Conservation (phyloP, 2,329 filamentous ascomycete genomes). For the Teratosphaeria pseudoeucalypti region DNA sequence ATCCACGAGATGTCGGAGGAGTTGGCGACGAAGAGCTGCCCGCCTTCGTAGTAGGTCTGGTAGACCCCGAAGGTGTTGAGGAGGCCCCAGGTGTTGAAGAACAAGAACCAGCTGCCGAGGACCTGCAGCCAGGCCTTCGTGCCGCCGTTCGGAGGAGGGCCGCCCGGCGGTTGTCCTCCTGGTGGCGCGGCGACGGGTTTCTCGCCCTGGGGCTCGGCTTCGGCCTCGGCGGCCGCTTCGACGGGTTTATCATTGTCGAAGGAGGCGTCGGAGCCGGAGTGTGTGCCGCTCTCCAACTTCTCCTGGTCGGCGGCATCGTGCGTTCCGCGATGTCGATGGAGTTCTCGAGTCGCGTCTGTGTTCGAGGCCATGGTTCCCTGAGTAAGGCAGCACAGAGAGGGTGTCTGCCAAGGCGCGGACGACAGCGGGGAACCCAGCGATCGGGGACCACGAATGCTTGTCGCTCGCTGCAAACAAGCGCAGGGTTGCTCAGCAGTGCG, state of each 20-base stretch:
- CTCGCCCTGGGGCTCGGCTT: neutral
- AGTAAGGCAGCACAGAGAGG: neutral
- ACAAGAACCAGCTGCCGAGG: constrained; percentile 34
- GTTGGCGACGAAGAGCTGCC: constrained; percentile 26
- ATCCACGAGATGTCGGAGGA: constrained; percentile 41
- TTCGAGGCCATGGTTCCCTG: neutral
- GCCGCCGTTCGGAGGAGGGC: constrained; percentile 32
- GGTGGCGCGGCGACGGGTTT: neutral
- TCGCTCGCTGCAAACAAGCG: neutral
- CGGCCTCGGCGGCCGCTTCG: constrained; percentile 4
- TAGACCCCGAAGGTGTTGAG: constrained; percentile 21
- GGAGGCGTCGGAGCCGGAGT: neutral
- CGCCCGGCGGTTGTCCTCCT: constrained; percentile 6
- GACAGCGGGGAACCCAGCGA: neutral
- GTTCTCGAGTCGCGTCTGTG: neutral
- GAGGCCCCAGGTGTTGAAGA: constrained; percentile 38
- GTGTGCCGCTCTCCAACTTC: neutral
- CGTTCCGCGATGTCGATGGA: neutral
- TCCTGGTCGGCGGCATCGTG: neutral
- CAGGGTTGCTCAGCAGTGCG: neutral
- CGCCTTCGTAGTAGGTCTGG: constrained; percentile 38
- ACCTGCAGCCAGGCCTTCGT: constrained; percentile 38
- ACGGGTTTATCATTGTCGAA: neutral
- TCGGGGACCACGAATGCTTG: neutral
- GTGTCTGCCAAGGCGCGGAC: neutral